phyloP scores from a whole-genome alignment of 768 basidiomycete genomes.

The Boletus rufocinnamomeus region DNA sequence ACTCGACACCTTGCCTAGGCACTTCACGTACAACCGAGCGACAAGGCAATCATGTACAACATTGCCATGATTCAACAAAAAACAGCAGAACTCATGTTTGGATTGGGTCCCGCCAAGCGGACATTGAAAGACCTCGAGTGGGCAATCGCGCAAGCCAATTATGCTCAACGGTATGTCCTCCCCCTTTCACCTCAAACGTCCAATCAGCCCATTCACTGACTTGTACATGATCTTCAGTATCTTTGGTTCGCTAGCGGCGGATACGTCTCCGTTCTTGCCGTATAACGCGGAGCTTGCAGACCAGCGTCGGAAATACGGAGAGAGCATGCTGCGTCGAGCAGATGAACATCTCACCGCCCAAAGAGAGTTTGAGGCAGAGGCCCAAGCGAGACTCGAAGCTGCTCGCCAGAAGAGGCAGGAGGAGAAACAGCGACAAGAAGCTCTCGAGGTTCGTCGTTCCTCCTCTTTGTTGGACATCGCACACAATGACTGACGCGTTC shows the following conservation, averaged over 20 bases:
- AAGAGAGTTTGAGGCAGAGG: conserved; percentile 68
- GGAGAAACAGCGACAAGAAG: conserved; percentile 68
- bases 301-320: conserved; percentile 87
- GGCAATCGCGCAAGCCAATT: conserved; percentile 77
- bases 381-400: conserved; percentile 68
- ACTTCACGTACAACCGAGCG: conserved; percentile 76
- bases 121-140: conserved; percentile 76
- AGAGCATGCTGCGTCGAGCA: conserved; percentile 77
- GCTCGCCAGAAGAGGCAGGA: conserved; percentile 79
- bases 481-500: background rate
- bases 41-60: conserved; percentile 92
- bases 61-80: conserved; percentile 99
- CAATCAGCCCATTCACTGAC: background rate
- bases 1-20: conserved; percentile 52
- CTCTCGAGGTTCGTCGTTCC: conserved; percentile 56
- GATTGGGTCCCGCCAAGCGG: conserved; percentile 71
- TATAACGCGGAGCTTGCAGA: conserved; percentile 88
- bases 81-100: conserved; percentile 85
- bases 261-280: conserved; percentile 66
- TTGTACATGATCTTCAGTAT: conserved; percentile 47
- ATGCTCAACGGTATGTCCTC: conserved; percentile 77
- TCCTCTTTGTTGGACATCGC: background rate
- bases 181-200: background rate
- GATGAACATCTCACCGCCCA: conserved; percentile 80
- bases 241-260: conserved; percentile 80